Conservation (phyloP, 805 yeast genomes). For the Candida sonorensis region DNA sequence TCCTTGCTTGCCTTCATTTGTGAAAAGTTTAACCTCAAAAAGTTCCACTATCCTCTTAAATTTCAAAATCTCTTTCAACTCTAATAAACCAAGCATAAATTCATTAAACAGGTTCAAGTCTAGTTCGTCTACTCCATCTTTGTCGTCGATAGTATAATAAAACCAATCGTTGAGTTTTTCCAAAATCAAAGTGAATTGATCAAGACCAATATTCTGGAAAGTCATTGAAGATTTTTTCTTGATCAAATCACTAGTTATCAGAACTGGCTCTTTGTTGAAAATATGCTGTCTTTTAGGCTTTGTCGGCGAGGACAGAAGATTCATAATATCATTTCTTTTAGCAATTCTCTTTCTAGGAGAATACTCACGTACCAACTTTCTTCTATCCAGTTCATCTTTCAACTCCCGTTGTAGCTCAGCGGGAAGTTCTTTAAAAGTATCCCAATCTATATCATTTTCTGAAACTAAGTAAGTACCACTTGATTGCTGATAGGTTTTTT, state of each 20-base stretch:
- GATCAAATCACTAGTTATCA: slow-evolving; percentile 7
- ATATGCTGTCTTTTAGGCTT: slow-evolving; percentile 1
- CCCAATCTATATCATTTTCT: slow-evolving; percentile 46
- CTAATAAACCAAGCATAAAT: slow-evolving; percentile 21
- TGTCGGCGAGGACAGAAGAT: slow-evolving; percentile 6
- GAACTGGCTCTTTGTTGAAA: neutral
- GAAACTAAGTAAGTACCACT: neutral
- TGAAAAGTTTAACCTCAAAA: slow-evolving; percentile 8
- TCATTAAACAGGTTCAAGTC: slow-evolving; percentile 23
- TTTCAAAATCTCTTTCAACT: slow-evolving; percentile 14
- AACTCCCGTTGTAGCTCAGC: slow-evolving; percentile 58
- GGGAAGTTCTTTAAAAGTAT: slow-evolving; percentile 62
- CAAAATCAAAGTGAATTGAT: slow-evolving; percentile 8
- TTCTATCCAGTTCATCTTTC: slow-evolving; percentile 39
- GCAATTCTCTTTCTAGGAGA: slow-evolving; percentile 17
- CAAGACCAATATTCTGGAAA: slow-evolving; percentile 21
- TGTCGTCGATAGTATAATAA: slow-evolving; percentile 12
- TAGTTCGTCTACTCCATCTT: slow-evolving; percentile 16
- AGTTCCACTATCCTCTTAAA: slow-evolving; percentile 13
- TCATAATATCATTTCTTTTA: slow-evolving; percentile 12
- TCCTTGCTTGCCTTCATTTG: slow-evolving; percentile 3
- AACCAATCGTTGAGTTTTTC: slow-evolving; percentile 19
- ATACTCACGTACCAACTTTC: slow-evolving; percentile 22
- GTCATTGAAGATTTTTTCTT: slow-evolving; percentile 5
- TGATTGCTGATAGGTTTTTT: neutral